These are phyloP conservation scores for Dovyalis caffra DNA, from an alignment of 345 rosid species.

Conservation along the genomic window DNA sequence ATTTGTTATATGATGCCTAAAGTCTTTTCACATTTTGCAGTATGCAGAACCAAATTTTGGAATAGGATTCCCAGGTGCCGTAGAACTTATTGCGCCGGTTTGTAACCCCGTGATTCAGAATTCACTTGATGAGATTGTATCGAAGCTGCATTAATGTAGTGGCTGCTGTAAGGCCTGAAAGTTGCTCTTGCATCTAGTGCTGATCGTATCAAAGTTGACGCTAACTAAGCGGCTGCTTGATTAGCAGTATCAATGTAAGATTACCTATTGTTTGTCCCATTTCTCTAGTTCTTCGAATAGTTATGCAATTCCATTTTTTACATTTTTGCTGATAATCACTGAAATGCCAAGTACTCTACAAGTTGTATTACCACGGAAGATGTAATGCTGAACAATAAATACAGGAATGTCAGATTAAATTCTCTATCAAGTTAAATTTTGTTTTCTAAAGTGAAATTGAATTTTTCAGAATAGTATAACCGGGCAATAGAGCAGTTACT, in stretches of 20 bases:
- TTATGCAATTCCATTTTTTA: not conserved
- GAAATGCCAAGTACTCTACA: not conserved
- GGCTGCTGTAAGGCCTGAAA: conserved; percentile 54
- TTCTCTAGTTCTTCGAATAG: not conserved
- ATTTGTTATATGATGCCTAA: conserved; percentile 2
- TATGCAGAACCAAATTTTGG: conserved; percentile 94
- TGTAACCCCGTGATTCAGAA: not conserved
- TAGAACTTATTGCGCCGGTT: conserved; percentile 86
- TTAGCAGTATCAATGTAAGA: conserved; percentile 66
- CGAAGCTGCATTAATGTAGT: conserved; percentile 1
- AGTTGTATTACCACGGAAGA: not conserved
- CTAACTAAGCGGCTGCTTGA: conserved; percentile 89
- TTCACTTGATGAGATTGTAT: conserved; percentile 1
- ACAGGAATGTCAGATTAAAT: no score
- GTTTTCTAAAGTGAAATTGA: no score
- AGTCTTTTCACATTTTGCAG: conserved; percentile 33
- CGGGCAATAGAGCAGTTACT: not conserved
- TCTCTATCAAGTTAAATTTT: no score
- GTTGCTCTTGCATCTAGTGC: conserved; percentile 98
- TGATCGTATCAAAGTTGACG: conserved; percentile 92
- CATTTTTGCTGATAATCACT: not conserved
- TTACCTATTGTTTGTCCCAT: not conserved
- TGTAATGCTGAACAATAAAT: not conserved
- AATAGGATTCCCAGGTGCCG: conserved; percentile 91
- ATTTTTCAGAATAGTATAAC: not conserved